Conservation (phyloP, 148 eudicot genomes). For the Amaranthus cruentus region DNA sequence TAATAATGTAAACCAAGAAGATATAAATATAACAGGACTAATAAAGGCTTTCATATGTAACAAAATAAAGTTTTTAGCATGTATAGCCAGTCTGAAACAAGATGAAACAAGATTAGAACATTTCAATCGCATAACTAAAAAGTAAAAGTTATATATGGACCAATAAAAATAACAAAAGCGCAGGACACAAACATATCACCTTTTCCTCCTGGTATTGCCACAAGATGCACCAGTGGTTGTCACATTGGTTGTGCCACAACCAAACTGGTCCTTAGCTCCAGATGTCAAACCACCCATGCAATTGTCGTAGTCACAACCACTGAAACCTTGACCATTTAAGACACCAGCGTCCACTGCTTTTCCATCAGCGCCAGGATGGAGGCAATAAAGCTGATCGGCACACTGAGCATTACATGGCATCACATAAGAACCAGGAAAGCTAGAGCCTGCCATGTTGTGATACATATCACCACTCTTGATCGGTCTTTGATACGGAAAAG, state of each 20-base stretch:
- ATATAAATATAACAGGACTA: no score
- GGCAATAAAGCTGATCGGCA: constrained; percentile 68
- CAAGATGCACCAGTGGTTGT: constrained; percentile 35
- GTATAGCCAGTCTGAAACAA: neutral
- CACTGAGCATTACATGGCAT: constrained; percentile 72
- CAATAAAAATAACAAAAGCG: constrained; percentile 7
- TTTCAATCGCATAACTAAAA: neutral
- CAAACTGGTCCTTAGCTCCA: constrained; percentile 35
- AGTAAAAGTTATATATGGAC: neutral
- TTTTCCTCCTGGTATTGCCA: constrained; percentile 49
- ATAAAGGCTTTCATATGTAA: neutral
- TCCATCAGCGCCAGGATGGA: constrained; percentile 43
- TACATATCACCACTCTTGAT: constrained; percentile 45
- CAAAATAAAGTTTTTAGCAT: neutral
- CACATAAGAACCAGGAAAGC: constrained; percentile 47
- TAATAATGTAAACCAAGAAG: no score
- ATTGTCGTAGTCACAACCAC: constrained; percentile 68
- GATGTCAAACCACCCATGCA: constrained; percentile 56
- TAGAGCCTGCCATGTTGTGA: constrained; percentile 37
- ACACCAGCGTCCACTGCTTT: constrained; percentile 33
- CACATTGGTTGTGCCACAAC: constrained; percentile 49
- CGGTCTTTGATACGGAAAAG: constrained; percentile 90
- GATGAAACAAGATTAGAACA: neutral
- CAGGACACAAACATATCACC: constrained; percentile 33
- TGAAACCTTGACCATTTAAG: constrained; percentile 40